A percentile compares a stretch with the other conserved stretches of the same genome.
phyloP scores from a whole-genome alignment of 2,329 filamentous ascomycete species.

The Fusarium circinatum region DNA sequence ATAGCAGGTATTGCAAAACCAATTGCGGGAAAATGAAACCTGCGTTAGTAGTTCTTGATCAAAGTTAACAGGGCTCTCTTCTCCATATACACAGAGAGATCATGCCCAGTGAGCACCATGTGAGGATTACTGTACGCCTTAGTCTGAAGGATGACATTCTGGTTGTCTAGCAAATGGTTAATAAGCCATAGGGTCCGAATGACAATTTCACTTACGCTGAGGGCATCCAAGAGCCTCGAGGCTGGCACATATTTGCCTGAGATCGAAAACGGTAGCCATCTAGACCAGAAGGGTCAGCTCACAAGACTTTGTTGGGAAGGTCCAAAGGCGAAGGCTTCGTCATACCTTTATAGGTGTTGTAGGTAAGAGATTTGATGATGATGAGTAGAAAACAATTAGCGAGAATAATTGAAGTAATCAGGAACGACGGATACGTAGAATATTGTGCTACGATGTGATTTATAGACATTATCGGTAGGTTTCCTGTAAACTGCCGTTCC shows the following conservation, averaged over 20 bases:
- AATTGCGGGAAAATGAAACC: fast-evolving
- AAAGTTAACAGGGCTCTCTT: neutral
- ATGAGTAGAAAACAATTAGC: fast-evolving
- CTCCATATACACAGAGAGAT: neutral
- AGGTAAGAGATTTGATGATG: too few relatives aligned
- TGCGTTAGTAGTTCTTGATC: neutral
- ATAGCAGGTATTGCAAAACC: fast-evolving
- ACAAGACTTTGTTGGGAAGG: too few relatives aligned
- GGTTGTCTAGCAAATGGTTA: fast-evolving
- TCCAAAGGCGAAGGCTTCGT: fast-evolving
- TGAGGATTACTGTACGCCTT: neutral
- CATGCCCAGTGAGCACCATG: neutral
- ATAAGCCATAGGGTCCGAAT: fast-evolving
- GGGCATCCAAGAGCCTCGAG: neutral
- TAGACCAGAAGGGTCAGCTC: fast-evolving
- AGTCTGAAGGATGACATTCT: neutral
- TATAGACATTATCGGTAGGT: fast-evolving
- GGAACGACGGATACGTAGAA: fast-evolving
- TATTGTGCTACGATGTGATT: fast-evolving
- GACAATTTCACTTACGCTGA: neutral
- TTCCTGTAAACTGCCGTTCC: fast-evolving
- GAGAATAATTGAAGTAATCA: fast-evolving
- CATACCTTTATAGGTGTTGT: too few relatives aligned
- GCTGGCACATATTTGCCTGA: neutral
- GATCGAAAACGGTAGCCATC: neutral